These are phyloP conservation scores for Colletotrichum tropicicola DNA, from an alignment of 2,329 filamentous ascomycete species.

Conservation along the genomic window DNA sequence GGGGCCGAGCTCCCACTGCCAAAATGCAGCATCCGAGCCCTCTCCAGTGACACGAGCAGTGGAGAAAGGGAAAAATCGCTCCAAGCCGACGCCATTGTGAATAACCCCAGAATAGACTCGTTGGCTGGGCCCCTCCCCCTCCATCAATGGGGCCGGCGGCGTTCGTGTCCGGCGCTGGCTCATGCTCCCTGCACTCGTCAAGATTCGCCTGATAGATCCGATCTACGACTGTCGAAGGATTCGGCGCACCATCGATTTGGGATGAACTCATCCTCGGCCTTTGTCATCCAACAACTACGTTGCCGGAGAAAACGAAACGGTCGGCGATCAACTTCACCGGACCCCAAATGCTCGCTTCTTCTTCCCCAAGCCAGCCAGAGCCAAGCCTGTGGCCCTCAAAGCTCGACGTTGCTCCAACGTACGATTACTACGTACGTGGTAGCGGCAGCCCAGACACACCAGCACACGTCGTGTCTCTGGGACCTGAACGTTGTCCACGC, in stretches of 20 bases:
- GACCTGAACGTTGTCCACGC: not conserved
- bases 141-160: not conserved
- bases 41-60: not conserved
- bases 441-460: too few relatives aligned
- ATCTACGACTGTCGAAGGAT: not conserved
- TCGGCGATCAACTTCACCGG: not conserved
- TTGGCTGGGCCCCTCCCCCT: too few relatives aligned
- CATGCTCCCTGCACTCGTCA: slow-evolving; percentile 19
- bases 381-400: slow-evolving; percentile 4
- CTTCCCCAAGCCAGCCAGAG: not conserved
- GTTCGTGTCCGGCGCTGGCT: slow-evolving; percentile 4
- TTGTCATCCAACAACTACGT: too few relatives aligned
- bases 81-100: slow-evolving; percentile 6
- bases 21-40: not conserved
- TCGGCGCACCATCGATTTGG: not conserved
- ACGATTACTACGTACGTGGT: too few relatives aligned
- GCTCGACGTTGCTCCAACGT: too few relatives aligned
- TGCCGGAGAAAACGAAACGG: slow-evolving; percentile 9
- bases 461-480: not conserved
- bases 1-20: not conserved
- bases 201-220: not conserved
- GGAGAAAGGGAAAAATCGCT: slow-evolving; percentile 1
- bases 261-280: not conserved
- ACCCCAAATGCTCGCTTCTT: not conserved
- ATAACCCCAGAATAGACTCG: slow-evolving; percentile 5